Base-by-base conservation (phyloP, 192 early-diverging fungal genomes). In the Thoreauomyces humboldtii region DNA sequence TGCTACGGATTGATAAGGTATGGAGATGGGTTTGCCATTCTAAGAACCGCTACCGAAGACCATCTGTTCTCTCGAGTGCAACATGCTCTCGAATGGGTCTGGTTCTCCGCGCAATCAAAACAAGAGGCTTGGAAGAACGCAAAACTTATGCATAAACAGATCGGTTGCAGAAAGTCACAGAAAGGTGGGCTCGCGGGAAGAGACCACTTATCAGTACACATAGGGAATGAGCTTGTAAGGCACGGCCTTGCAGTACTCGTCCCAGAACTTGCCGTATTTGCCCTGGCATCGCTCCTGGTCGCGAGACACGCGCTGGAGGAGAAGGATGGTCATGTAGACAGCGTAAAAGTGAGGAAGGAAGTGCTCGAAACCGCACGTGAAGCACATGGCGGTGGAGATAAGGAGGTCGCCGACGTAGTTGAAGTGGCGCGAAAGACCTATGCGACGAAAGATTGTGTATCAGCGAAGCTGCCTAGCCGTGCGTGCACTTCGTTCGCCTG, bases 211-310 rank as follows among this genome's bases (percentile, higher is more conserved):
- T 69, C 52, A 76, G 58, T 35, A 70, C 12, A 76, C 45, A 46
- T 65, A 72, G 12, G 74, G 74, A 35, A 76, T 63, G 19, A 76
- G 59, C 77, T 84, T 84, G 74, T 82, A 86, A 1, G 81, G 83
- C 37, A 88, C 84, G 22, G 64, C 51, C 33, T 69, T 63, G 57
- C 82, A 81, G 71, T 90, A 90, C 61, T 89, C 71, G 35, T 87
- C 83, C 90, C 90, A 91, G 77, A 84, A 90, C 60, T 88, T 85
- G 63, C 90, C 90, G 67, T 91, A 91, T 71, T 91, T 90, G 72
- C 86, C 87, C 51, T 65, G 62, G 73, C 87, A 90, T 52, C 90
- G 73, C 34, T 77, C 78, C 46, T 89, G 84, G 67, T 91, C 90
- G 38, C 90, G 78, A 27, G 75, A 56, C 67, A 90, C 84, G 50